Conservation (phyloP, 805 yeast genomes). For the Starmerella bacillaris region DNA sequence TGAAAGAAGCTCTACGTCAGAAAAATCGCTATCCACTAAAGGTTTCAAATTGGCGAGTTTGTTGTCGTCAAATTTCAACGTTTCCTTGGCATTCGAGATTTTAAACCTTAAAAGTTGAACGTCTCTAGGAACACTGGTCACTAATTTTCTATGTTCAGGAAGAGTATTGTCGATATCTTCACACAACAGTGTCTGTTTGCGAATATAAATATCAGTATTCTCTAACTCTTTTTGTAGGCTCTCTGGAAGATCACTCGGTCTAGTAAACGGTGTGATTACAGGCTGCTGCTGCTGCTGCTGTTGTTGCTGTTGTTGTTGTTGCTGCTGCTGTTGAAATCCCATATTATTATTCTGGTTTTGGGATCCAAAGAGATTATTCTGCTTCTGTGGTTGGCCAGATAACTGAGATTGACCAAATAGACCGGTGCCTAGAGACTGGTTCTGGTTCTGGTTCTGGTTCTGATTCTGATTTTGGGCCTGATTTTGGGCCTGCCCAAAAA, state of each 20-base stretch:
- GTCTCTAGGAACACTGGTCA: conserved; percentile 38
- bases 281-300: conserved; percentile 16
- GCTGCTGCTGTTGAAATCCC: conserved; percentile 5
- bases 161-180: conserved; percentile 33
- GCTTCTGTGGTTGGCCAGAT: not conserved
- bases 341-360: conserved; percentile 1
- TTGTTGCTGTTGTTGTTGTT: conserved; percentile 15
- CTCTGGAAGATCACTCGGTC: conserved; percentile 43
- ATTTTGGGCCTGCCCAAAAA: too few species aligned
- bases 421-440: conserved; percentile 1
- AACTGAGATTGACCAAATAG: conserved; percentile 2
- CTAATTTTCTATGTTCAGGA: conserved; percentile 23
- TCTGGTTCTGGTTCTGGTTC: not conserved
- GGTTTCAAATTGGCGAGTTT: conserved; percentile 19
- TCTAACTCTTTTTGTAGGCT: conserved; percentile 36
- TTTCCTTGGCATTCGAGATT: conserved; percentile 33
- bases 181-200: conserved; percentile 34
- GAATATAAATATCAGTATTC: conserved; percentile 36
- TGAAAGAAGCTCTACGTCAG: conserved; percentile 15
- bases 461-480: too few species aligned
- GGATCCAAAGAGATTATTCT: conserved; percentile 1
- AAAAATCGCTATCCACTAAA: conserved; percentile 21
- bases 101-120: conserved; percentile 35
- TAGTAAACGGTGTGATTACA: conserved; percentile 36
- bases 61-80: conserved; percentile 32